Evolutionary conservation across 441 rosid species (phyloP), one percentile per base, ranked within the genome.

Genomic region (Biscutella laevigata): DNA sequence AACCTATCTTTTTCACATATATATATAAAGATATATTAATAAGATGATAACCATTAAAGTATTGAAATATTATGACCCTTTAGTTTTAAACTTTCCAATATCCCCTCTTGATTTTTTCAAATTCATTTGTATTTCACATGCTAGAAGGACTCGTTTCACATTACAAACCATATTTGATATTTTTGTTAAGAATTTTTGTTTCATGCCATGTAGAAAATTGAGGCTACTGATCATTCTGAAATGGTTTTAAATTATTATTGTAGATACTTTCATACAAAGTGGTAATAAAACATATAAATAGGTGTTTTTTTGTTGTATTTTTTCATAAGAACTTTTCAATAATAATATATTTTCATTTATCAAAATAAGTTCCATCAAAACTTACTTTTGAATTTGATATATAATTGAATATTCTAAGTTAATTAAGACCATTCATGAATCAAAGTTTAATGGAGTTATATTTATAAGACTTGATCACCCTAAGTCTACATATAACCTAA

Each of bases 41-140:
- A 50, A 35, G 26, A 49, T 30, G 22, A 55, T 12, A 49, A 17
- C 14, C 11, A 50, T 35, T 19, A 48, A 63, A 46, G 45, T 48
- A 42, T 40, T 64, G 14, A 40, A 25, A 17, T 39, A 56, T 49
- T 4, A 40, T 20, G 53, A 56, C 63, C 20, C 59, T 53, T 54
- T 11, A n/a, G n/a, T n/a, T n/a, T n/a, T 61, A 51, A 75, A 74
- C 26, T 64, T 57, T 58, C 21, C 3, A 26, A 5, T 34, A 26
- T 41, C 25, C 13, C 47, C 57, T 49, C 53, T 19, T 57, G 11
- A 9, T 21, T 30, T 16, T 45, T 38, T 59, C 53, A 54, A 22
- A 54, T 11, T 35, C 42, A 40, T 71, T 66, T 67, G 25, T 14
- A 59, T 70, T 68, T 74, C 74, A 73, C 39, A 61, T 50, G 8